Percentiles rank a stretch among this genome's conserved stretches.
Evolutionary conservation across 805 yeast species (phyloP).

Genomic region (Suhomyces prunicola): DNA sequence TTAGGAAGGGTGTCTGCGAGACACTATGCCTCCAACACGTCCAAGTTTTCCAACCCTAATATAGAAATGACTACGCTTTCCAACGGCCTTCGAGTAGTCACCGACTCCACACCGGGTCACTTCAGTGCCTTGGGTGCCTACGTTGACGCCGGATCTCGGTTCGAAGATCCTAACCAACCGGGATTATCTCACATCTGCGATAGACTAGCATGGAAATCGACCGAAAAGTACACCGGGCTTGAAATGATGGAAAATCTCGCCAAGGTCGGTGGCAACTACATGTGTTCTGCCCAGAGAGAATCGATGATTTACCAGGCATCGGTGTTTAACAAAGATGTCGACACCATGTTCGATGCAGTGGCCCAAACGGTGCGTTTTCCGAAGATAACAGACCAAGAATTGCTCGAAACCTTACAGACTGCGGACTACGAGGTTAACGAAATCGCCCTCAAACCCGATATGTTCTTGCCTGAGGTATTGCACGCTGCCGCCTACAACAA

Average conservation of each 20-base stretch:
- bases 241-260: slow-evolving; percentile 76
- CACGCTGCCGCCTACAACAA: slow-evolving; percentile 76
- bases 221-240: slow-evolving; percentile 53
- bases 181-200: slow-evolving; percentile 86
- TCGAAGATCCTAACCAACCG: slow-evolving; percentile 53
- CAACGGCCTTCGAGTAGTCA: slow-evolving; percentile 80
- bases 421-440: slow-evolving; percentile 82
- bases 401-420: slow-evolving; percentile 67
- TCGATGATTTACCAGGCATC: slow-evolving; percentile 91
- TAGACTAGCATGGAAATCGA: slow-evolving; percentile 79
- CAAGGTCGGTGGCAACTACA: slow-evolving; percentile 87
- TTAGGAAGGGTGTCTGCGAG: not conserved
- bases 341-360: slow-evolving; percentile 69
- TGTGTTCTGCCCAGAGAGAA: slow-evolving; percentile 90
- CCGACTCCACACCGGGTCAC: slow-evolving; percentile 85
- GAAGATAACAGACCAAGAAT: slow-evolving; percentile 60
- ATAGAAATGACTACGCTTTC: slow-evolving; percentile 43
- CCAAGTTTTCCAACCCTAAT: slow-evolving; percentile 10
- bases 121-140: slow-evolving; percentile 89
- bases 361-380: slow-evolving; percentile 80
- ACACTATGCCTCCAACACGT: not conserved
- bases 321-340: slow-evolving; percentile 83
- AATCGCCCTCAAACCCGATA: slow-evolving; percentile 77
- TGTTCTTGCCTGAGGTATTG: slow-evolving; percentile 83
- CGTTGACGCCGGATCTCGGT: slow-evolving; percentile 87